Evolutionary conservation across 805 yeast species (phyloP), one percentile per base, ranked within the genome.

Genomic region (Saccharomyces jurei): DNA sequence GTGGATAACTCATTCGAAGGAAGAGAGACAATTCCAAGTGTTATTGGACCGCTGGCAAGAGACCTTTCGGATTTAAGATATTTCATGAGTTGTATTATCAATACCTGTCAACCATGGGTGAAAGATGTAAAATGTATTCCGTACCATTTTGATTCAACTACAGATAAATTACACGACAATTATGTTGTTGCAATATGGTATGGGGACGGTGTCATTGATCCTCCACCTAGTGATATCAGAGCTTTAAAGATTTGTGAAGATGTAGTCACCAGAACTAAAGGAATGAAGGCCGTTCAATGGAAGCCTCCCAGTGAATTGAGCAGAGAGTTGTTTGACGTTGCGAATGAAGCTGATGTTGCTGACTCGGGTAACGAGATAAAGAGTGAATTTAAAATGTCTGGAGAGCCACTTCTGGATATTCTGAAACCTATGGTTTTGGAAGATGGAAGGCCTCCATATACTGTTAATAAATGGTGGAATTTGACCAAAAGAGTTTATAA

Each of bases 21-120:
- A 31, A 83, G 81, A 65, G 82, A 80, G 61, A 71, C 79, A 46
- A 80, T 81, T 29, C 74, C 77, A n/a, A 80, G 81, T 4, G 83
- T 80, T 14, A 72, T 74, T 52, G 87, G 86, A 1, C 85, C 86
- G 14, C 58, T 82, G 66, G 74, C 81, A 8, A 71, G 76, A 54
- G 66, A 76, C 2, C 68, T 81, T 48, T 80, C 74, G 13, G 84
- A 80, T 64, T 66, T 81, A 52, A 78, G 77, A 21, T 72, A 75
- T 41, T 74, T 80, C 66, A 76, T 79, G 76, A 73, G 76, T 52
- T 51, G 59, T 3, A 56, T 69, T 14, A 55, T 58, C 2, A 53
- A 59, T 32, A 30, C 49, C 29, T 56, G 59, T 49, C 54, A 54
- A 48, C 59, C 60, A 4, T 52, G 59, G 54, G 44, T 36, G 17